phyloP scores from a whole-genome alignment of 352 stramenopile genomes.

The Phytopythium chamaehyphon region DNA sequence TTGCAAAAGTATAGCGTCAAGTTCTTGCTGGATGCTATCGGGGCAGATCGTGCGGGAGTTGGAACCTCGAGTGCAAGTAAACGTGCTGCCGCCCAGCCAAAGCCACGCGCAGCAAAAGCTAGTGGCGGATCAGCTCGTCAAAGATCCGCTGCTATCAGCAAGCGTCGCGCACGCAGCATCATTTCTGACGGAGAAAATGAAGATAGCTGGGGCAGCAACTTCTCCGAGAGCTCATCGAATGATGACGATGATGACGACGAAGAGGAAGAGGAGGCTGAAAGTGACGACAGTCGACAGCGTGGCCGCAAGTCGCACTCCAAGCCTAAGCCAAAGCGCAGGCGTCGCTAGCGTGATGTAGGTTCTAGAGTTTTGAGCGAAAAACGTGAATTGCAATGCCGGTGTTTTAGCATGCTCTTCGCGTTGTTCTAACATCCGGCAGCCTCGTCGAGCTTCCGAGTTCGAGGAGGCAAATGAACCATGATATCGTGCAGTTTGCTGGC shows the following conservation, averaged over 20 bases:
- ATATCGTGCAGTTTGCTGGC: too few species aligned
- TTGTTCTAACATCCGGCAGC: too few species aligned
- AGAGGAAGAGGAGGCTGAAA: slow-evolving; percentile 19
- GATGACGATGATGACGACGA: slow-evolving; percentile 67
- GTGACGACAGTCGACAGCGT: slow-evolving; percentile 18
- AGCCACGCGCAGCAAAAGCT: slow-evolving; percentile 27
- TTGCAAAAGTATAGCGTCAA: slow-evolving; percentile 71
- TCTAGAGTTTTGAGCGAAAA: not conserved
- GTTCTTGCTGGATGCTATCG: slow-evolving; percentile 65
- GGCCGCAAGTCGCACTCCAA: slow-evolving; percentile 11
- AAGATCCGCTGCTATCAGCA: slow-evolving; percentile 16
- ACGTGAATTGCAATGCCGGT: too few species aligned
- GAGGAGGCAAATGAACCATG: too few species aligned
- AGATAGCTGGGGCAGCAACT: slow-evolving; percentile 44
- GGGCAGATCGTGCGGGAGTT: slow-evolving; percentile 12
- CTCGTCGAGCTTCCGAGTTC: too few species aligned
- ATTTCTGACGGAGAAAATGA: slow-evolving; percentile 43
- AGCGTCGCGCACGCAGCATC: slow-evolving; percentile 22
- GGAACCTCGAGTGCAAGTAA: slow-evolving; percentile 5
- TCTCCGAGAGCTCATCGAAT: slow-evolving; percentile 36
- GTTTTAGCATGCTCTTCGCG: too few species aligned
- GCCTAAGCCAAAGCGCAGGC: slow-evolving; percentile 28
- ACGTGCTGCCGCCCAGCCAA: slow-evolving; percentile 16
- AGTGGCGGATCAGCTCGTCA: slow-evolving; percentile 12
- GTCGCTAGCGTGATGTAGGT: slow-evolving; percentile 7